Conservation (phyloP, 2,329 filamentous ascomycete genomes). For the Ophiobolus disseminans region DNA sequence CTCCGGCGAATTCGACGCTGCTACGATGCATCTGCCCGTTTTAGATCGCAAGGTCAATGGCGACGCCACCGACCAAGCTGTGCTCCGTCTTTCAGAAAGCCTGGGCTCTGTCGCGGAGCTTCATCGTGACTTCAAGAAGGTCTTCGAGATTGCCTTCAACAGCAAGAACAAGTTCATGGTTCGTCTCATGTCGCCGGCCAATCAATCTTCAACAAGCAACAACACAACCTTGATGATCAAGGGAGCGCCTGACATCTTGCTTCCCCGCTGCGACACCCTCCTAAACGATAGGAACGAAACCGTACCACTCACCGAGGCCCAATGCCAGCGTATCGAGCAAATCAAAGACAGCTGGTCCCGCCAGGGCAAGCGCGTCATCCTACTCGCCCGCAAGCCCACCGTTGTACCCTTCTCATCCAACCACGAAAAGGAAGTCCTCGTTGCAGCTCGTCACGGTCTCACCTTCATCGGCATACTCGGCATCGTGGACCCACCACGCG, state of each 20-base stretch:
- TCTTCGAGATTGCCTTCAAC: slow-evolving; percentile 72
- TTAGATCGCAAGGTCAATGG: slow-evolving; percentile 71
- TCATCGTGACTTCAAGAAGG: slow-evolving; percentile 68
- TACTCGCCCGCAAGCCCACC: slow-evolving; percentile 68
- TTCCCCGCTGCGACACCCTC: slow-evolving; percentile 67
- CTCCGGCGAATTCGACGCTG: slow-evolving; percentile 74
- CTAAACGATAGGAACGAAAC: slow-evolving; percentile 63
- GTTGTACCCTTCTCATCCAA: slow-evolving; percentile 52
- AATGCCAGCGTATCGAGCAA: slow-evolving; percentile 58
- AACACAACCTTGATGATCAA: slow-evolving; percentile 72
- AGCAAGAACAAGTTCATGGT: slow-evolving; percentile 87
- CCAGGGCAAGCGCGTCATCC: slow-evolving; percentile 71
- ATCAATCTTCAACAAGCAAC: slow-evolving; percentile 37
- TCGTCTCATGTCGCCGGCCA: slow-evolving; percentile 59
- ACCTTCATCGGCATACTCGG: slow-evolving; percentile 64
- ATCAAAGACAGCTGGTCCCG: slow-evolving; percentile 74
- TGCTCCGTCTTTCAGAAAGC: slow-evolving; percentile 73
- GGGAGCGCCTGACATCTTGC: slow-evolving; percentile 76
- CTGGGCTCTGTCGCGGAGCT: slow-evolving; percentile 67
- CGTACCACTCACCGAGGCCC: slow-evolving; percentile 55
- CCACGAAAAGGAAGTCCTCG: slow-evolving; percentile 65
- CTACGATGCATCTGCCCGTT: slow-evolving; percentile 66
- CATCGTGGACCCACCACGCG: slow-evolving; percentile 66
- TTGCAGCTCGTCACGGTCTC: slow-evolving; percentile 58
- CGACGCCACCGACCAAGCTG: slow-evolving; percentile 78